Conservation (phyloP, 129 eudicot genomes). For the Lonicera japonica region DNA sequence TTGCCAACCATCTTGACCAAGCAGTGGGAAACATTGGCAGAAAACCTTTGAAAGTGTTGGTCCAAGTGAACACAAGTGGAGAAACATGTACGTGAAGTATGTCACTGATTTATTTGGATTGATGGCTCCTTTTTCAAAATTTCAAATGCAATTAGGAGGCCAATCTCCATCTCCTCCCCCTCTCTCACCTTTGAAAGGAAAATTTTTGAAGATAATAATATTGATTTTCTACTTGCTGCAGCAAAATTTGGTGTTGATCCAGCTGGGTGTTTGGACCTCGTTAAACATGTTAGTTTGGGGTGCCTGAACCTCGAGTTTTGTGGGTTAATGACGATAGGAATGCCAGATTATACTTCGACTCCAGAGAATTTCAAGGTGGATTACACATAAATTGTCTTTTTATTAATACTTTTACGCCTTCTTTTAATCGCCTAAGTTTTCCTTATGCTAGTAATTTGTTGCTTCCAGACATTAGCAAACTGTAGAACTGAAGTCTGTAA, state of each 20-base stretch:
- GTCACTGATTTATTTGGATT: not conserved
- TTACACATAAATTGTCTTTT: not conserved
- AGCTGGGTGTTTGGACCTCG: conserved; percentile 74
- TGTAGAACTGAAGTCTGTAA: conserved; percentile 76
- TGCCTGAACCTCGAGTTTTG: conserved; percentile 90
- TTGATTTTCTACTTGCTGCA: conserved; percentile 23
- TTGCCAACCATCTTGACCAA: conserved; percentile 84
- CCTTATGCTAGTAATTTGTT: conserved; percentile 18
- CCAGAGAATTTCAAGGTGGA: conserved; percentile 93
- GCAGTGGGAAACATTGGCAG: conserved; percentile 76
- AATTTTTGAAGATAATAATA: not conserved
- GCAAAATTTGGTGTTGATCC: conserved; percentile 97
- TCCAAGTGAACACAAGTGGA: conserved; percentile 98
- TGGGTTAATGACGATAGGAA: conserved; percentile 98
- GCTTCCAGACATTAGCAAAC: conserved; percentile 62
- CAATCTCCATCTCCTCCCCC: not conserved
- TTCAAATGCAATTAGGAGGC: not conserved
- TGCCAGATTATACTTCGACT: conserved; percentile 93
- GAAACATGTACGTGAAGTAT: conserved; percentile 68
- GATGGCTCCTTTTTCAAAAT: conserved; percentile 1
- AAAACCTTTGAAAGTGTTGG: conserved; percentile 76
- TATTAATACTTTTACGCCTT: not conserved
- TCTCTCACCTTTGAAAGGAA: not conserved
- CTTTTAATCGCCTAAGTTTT: not conserved
- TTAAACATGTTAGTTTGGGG: conserved; percentile 56